Conservation (phyloP, 345 rosid species). For the Cochlearia excelsa region DNA sequence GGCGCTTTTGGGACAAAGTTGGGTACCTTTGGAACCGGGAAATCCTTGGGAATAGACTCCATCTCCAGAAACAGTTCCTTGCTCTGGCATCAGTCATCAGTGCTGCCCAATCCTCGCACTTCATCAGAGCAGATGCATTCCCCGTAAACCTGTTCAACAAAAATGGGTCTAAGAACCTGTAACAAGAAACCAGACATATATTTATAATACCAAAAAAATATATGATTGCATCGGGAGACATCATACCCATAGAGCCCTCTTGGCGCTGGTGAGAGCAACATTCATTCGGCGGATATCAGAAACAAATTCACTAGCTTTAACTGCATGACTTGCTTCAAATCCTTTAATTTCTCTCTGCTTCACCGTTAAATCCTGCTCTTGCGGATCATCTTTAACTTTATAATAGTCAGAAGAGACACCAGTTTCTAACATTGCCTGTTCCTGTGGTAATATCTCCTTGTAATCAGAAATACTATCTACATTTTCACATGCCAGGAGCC, state of each 20-base stretch:
- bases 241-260: constrained; percentile 94
- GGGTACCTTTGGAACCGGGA: constrained; percentile 54
- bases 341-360: constrained; percentile 84
- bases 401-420: constrained; percentile 38
- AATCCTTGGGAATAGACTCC: constrained; percentile 85
- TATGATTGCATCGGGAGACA: constrained; percentile 3
- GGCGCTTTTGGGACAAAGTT: constrained; percentile 53
- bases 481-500: constrained; percentile 33
- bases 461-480: constrained; percentile 15
- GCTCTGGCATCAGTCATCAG: constrained; percentile 77
- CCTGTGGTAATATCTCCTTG: constrained; percentile 40
- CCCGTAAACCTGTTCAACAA: constrained; percentile 78
- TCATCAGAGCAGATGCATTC: constrained; percentile 78
- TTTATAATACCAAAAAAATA: neutral
- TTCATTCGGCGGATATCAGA: constrained; percentile 96
- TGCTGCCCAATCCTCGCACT: constrained; percentile 96
- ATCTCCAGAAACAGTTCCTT: constrained; percentile 88
- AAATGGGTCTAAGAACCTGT: constrained; percentile 1
- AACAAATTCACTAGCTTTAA: constrained; percentile 88
- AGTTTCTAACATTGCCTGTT: constrained; percentile 30
- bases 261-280: constrained; percentile 98
- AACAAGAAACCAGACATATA: constrained; percentile 6
- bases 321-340: constrained; percentile 72
- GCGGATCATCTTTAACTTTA: constrained; percentile 43
- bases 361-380: constrained; percentile 35